Percentiles rank a stretch among this genome's conserved stretches.
Conservation (phyloP, 768 basidiomycete species). For the Cubamyces lactineus region DNA sequence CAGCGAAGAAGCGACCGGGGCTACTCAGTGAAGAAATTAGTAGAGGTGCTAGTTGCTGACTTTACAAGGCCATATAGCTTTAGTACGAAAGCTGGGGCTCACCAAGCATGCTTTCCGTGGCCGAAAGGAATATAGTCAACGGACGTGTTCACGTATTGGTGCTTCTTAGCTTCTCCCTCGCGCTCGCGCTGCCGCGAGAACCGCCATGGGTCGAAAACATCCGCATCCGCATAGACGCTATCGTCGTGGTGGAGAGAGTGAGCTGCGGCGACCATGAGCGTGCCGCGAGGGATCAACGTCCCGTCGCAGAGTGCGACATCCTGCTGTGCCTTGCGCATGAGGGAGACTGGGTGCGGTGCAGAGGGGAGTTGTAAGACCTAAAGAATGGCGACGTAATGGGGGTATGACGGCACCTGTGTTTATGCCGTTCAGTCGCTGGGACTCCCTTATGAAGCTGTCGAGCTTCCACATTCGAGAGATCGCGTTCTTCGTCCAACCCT, state of each 20-base stretch:
- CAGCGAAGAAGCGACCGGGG: constrained; percentile 41
- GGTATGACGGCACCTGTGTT: constrained; percentile 27
- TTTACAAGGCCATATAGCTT: too few relatives aligned
- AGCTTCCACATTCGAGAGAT: constrained; percentile 47
- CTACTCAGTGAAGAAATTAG: constrained; percentile 21
- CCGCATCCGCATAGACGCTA: constrained; percentile 28
- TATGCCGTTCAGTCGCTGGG: constrained; percentile 37
- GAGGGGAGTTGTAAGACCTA: not conserved
- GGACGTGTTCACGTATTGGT: constrained; percentile 41
- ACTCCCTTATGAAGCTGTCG: constrained; percentile 51
- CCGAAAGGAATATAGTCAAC: constrained; percentile 33
- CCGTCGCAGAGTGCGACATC: constrained; percentile 42
- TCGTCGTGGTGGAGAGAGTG: constrained; percentile 30
- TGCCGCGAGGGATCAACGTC: constrained; percentile 32
- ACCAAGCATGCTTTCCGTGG: constrained; percentile 38
- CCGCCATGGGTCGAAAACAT: constrained; percentile 50
- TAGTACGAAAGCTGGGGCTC: too few relatives aligned
- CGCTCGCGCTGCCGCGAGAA: constrained; percentile 43
- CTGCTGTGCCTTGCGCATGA: constrained; percentile 35
- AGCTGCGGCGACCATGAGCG: constrained; percentile 25
- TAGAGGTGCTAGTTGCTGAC: too few relatives aligned
- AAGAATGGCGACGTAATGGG: not conserved
- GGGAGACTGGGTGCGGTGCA: constrained; percentile 25
- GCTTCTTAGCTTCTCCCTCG: constrained; percentile 37
- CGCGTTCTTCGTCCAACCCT: constrained; percentile 35